Base-by-base conservation (phyloP, 164 flowering plant genomes). In the Saururus chinensis region DNA sequence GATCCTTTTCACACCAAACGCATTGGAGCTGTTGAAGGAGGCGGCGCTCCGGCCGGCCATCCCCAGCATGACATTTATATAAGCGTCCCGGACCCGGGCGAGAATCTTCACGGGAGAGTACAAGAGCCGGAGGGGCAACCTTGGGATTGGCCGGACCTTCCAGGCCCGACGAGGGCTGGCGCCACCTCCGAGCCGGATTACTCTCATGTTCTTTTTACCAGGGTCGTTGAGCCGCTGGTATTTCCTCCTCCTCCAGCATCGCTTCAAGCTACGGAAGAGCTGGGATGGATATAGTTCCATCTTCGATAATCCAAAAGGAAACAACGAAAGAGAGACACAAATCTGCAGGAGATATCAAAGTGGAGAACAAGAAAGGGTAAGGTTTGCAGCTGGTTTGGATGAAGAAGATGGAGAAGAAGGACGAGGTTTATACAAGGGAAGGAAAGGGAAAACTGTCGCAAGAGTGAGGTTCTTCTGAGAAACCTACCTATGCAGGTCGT, bases 231-330 rank as follows among this genome's bases (percentile, higher is more conserved):
- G 4, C 62, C 62, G 19, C 26, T 59, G 23, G 62, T 59, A 59
- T 14, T 19, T 59, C 22, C 62, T 59, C 52, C 51, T 41, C 62
- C 51, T 59, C 62, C 62, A 59, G 62, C 37, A 59, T 26, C 62
- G 41, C 62, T 40, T 59, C 51, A 59, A 40, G 51, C 49, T 42
- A 7, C 19, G 30, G 37, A 19, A 59, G 51, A 59, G 41, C 26
- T 41, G 62, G 26, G 35, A 14, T 4, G 59, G 35, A 24, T 25
- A 56, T 37, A 22, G 17, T 10, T 42, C 49, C 49, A 42, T 42
- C 17, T 10, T 42, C 9, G 49, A 14, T 42, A 42, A 9, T 40
- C 49, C 12, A 1, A 42, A 4, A 9, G 9, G 49, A 10, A 10
- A 10, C 12, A 9, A 42, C 12, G 14, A 10, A 10, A 10, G 12